These are phyloP conservation scores for Vicia villosa DNA, from an alignment of 306 rosid species.

Conservation along the genomic window DNA sequence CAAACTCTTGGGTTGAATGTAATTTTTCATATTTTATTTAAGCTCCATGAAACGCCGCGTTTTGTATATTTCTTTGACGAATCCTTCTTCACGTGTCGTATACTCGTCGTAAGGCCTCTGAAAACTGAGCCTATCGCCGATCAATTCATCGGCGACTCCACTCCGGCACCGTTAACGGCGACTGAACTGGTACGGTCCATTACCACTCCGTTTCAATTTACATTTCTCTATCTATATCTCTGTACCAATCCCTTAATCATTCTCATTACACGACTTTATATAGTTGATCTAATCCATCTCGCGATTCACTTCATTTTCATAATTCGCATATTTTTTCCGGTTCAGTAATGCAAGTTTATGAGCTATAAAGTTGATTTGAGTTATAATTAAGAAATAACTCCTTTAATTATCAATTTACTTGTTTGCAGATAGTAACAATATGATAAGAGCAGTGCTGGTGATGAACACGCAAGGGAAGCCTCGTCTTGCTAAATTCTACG, in stretches of 20 bases:
- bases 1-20: no score
- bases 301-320: constrained; percentile 2
- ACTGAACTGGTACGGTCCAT: neutral
- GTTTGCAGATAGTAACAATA: constrained; percentile 40
- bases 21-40: no score
- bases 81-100: neutral
- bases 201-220: neutral
- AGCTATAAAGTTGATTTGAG: constrained; percentile 2
- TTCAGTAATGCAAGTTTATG: neutral
- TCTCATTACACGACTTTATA: neutral
- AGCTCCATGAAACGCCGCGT: neutral
- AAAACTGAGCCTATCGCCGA: neutral
- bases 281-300: neutral
- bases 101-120: neutral
- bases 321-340: neutral
- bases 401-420: neutral
- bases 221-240: neutral
- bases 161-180: constrained; percentile 7
- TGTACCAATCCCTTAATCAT: neutral
- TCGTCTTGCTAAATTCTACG: constrained; percentile 87
- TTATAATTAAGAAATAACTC: neutral
- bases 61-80: neutral
- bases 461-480: constrained; percentile 93
- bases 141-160: constrained; percentile 27
- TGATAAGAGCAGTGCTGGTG: constrained; percentile 88